Evolutionary conservation across 2,329 filamentous ascomycete species (phyloP).

Genomic region (Corynespora cassiicola): DNA sequence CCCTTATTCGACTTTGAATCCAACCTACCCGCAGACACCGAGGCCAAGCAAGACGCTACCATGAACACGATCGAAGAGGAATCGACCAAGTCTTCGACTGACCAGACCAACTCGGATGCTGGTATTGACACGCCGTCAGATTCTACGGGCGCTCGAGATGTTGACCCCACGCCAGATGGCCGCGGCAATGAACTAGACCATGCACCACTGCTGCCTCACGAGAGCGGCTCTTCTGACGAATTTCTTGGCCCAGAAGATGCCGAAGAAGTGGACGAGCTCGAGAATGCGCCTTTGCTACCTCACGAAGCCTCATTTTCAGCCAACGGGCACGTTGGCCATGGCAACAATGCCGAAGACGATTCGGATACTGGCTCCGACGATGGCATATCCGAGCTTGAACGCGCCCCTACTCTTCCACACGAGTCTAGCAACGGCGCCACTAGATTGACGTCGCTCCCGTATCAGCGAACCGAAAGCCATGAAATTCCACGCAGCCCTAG

Average conservation of each 20-base stretch:
- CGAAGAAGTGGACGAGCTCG: slow-evolving; percentile 18
- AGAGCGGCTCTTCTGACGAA: slow-evolving; percentile 33
- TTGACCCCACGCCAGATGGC: slow-evolving; percentile 7
- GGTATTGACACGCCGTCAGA: slow-evolving; percentile 25
- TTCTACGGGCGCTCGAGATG: neutral
- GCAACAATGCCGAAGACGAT: slow-evolving; percentile 3
- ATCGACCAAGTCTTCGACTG: slow-evolving; percentile 20
- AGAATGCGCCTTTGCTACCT: slow-evolving; percentile 25
- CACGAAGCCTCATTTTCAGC: slow-evolving; percentile 23
- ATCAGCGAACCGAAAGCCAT: slow-evolving; percentile 3
- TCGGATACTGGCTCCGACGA: slow-evolving; percentile 4
- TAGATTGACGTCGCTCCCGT: slow-evolving; percentile 25
- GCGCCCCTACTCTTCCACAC: slow-evolving; percentile 7
- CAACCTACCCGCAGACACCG: slow-evolving; percentile 7
- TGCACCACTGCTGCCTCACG: slow-evolving; percentile 46
- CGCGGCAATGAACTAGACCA: slow-evolving; percentile 32
- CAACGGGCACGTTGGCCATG: too few species aligned
- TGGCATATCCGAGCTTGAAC: slow-evolving; percentile 2
- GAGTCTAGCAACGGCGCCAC: slow-evolving; percentile 4
- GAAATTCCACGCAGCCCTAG: slow-evolving; percentile 2
- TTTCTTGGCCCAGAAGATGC: slow-evolving; percentile 17
- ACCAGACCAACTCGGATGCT: slow-evolving; percentile 25
- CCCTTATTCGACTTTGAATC: slow-evolving; percentile 44
- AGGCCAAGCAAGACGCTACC: too few species aligned
- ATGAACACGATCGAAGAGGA: slow-evolving; percentile 27